Evolutionary conservation across 1,284 basidiomycete genomes (phyloP).

Genomic region (Leccinum idahoense): DNA sequence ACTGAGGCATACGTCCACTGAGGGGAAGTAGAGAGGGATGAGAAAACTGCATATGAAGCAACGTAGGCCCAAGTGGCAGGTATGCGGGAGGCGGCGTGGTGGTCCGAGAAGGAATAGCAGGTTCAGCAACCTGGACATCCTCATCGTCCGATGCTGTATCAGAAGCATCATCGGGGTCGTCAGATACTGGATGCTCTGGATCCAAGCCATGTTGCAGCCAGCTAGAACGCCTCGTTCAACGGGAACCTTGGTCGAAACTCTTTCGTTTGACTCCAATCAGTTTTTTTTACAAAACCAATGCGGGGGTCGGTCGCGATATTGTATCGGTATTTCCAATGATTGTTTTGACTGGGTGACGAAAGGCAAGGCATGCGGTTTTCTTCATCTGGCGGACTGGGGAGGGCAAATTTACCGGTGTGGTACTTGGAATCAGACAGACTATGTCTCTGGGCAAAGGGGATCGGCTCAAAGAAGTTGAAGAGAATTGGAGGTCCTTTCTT

Average conservation of each 20-base stretch:
- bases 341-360: slow-evolving; percentile 14
- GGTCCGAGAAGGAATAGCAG: slow-evolving; percentile 43
- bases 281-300: slow-evolving; percentile 54
- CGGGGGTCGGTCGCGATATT: slow-evolving; percentile 60
- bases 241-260: slow-evolving; percentile 28
- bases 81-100: slow-evolving; percentile 65
- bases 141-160: slow-evolving; percentile 38
- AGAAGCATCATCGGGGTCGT: slow-evolving; percentile 26
- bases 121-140: slow-evolving; percentile 29
- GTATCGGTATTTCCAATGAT: slow-evolving; percentile 49
- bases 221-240: slow-evolving; percentile 29
- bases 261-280: slow-evolving; percentile 65
- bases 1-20: slow-evolving; percentile 31
- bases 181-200: slow-evolving; percentile 13
- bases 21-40: slow-evolving; percentile 56
- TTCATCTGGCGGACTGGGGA: slow-evolving; percentile 58
- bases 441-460: slow-evolving; percentile 63
- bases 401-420: slow-evolving; percentile 65
- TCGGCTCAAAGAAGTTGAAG: slow-evolving; percentile 53
- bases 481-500: slow-evolving; percentile 6
- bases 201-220: slow-evolving; percentile 40
- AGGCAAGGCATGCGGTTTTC: slow-evolving; percentile 30
- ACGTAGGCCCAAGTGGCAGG: slow-evolving; percentile 59
- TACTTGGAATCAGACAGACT: slow-evolving; percentile 66
- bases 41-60: slow-evolving; percentile 61